Evolutionary conservation across 208 protist genomes (phyloP).

Genomic region (Blastocrithidia nonstop): DNA sequence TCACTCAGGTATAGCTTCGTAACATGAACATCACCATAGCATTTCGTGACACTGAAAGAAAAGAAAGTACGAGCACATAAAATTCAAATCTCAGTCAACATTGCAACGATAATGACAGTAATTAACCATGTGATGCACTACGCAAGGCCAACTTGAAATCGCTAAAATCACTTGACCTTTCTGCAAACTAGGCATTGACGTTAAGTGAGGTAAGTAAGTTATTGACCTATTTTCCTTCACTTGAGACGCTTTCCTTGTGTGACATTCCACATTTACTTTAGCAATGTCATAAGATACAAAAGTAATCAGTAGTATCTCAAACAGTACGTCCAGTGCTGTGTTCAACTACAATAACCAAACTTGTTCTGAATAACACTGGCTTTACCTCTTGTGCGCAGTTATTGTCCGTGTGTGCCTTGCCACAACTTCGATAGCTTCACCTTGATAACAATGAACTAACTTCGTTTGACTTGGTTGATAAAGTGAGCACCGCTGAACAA

Average conservation of each 20-base stretch:
- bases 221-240: conserved; percentile 27
- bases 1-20: conserved; percentile 53
- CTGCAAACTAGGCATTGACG: conserved; percentile 32
- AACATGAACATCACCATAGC: conserved; percentile 34
- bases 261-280: conserved; percentile 22
- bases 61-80: background rate
- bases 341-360: conserved; percentile 29
- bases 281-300: conserved; percentile 10
- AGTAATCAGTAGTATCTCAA: conserved; percentile 10
- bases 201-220: conserved; percentile 37
- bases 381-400: conserved; percentile 44
- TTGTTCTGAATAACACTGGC: conserved; percentile 64
- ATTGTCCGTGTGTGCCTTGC: conserved; percentile 24
- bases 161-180: conserved; percentile 60
- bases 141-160: conserved; percentile 19
- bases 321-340: conserved; percentile 9
- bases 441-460: conserved; percentile 46
- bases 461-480: background rate
- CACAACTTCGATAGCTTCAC: conserved; percentile 54
- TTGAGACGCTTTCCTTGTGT: conserved; percentile 53
- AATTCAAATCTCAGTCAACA: too few relatives aligned
- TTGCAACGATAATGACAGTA: background rate
- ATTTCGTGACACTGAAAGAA: conserved; percentile 10
- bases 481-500: background rate
- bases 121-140: conserved; percentile 12